Base-by-base conservation (phyloP, 306 rosid species). In the Crataegus laevigata region DNA sequence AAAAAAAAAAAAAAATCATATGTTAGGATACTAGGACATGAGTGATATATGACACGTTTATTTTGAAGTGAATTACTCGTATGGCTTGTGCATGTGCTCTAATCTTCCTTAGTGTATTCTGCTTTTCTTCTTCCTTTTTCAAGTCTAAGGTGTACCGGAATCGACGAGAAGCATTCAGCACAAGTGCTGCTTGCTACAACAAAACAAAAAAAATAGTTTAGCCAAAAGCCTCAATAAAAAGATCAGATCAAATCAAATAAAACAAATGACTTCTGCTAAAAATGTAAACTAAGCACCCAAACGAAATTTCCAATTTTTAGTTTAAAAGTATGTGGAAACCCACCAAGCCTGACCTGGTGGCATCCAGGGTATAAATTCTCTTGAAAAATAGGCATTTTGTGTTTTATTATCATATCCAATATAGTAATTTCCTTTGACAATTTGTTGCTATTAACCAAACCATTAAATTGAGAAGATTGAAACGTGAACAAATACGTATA, bases 151-250 rank as follows among this genome's bases (percentile, higher is more conserved):
- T 96, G 86, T 96, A 96, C 25, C 98, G 99, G 82, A 96, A 96
- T 81, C 99, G 93, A 70, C 99, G 99, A 78, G 98, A 96, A 83
- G 99, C 99, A 82, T 96, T 96, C 57, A 96, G 90, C 82, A 96
- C 99, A 66, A 96, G 97, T 0, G 99, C 98, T 3, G 99, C 99
- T 96, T 92, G 97, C 99, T 96, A 69, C 75, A 81, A 43, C 69
- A 21, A 75, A 72, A 82, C 26, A 54, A 55, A 76, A 55, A 74
- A 79, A 22, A 21, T 25, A 68, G 68, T 55, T 77, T 60, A 69
- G 67, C 60, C 66, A 32, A 67, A 40, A 28, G 18, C 25, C 8
- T 26, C 29, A 72, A 32, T 38, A 66, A 70, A 68, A 21, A 54
- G 24, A 8, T 57, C 26, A 50, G 19, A 50, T 50, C 18, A 78